Evolutionary conservation across 208 protist species (phyloP).

Genomic region (Herpetomonas samuelpessoai): DNA sequence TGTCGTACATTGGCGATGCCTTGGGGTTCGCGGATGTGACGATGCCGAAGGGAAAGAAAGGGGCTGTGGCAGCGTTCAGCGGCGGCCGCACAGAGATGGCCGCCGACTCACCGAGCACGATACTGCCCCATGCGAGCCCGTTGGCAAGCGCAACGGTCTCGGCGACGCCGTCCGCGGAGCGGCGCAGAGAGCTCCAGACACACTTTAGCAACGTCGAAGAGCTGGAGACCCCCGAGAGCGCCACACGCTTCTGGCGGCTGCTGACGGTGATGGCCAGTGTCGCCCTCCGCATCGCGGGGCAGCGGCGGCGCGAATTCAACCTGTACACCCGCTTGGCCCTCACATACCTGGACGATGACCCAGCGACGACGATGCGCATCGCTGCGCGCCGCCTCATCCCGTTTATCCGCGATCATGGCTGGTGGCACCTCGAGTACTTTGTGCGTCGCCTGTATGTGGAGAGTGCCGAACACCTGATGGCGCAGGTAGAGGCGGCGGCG

Average conservation of each 20-base stretch:
- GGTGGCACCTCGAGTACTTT: constrained; percentile 45
- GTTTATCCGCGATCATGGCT: constrained; percentile 41
- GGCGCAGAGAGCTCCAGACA: not conserved
- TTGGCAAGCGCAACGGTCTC: not conserved
- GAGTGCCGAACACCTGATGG: constrained; percentile 35
- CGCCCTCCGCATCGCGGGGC: constrained; percentile 26
- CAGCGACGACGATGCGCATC: constrained; percentile 34
- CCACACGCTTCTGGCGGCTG: constrained; percentile 39
- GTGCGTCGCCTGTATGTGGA: constrained; percentile 57
- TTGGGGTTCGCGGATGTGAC: not conserved
- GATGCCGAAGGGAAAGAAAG: not conserved
- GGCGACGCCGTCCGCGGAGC: not conserved
- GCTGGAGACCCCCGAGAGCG: constrained; percentile 26
- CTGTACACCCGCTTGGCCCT: constrained; percentile 48
- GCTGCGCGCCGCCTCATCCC: constrained; percentile 47
- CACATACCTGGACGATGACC: constrained; percentile 43
- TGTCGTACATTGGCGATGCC: constrained; percentile 12
- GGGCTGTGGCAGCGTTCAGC: not conserved
- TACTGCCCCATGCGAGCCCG: not conserved
- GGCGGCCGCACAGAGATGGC: not conserved
- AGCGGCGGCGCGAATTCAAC: constrained; percentile 38
- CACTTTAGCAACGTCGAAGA: constrained; percentile 29
- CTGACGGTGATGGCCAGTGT: constrained; percentile 43
- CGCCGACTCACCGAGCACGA: not conserved
- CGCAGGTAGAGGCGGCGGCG: constrained; percentile 1